Evolutionary conservation across 257 asterid genomes (phyloP).

Genomic region (Schizonepeta tenuifolia): DNA sequence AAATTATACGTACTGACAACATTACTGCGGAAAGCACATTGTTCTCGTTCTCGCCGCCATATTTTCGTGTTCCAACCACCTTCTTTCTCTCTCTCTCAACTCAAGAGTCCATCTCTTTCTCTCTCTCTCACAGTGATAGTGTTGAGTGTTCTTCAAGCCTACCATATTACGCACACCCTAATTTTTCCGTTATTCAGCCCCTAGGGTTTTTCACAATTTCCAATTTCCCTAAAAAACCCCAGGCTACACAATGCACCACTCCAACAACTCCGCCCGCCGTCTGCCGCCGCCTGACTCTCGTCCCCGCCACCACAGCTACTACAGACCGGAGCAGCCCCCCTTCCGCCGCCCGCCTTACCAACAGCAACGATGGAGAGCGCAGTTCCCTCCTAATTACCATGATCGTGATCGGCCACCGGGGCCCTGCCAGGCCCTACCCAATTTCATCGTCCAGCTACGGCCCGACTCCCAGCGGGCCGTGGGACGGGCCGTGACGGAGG

Average conservation of each 20-base stretch:
- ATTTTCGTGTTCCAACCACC: neutral
- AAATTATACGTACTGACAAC: neutral
- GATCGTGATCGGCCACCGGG: constrained; percentile 60
- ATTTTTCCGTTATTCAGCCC: neutral
- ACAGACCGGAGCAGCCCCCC: constrained; percentile 29
- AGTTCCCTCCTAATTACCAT: constrained; percentile 29
- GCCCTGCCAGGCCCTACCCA: constrained; percentile 33
- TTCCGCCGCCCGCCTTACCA: constrained; percentile 38
- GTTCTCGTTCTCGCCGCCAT: neutral
- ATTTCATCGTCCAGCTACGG: constrained; percentile 57
- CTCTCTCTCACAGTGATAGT: neutral
- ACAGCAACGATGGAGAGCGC: constrained; percentile 27
- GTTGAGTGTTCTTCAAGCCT: neutral
- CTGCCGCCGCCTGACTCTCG: constrained; percentile 26
- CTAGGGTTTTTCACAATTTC: constrained; percentile 35
- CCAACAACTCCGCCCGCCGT: constrained; percentile 27
- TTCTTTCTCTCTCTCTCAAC: neutral
- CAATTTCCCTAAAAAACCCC: constrained; percentile 1
- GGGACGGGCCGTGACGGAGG: constrained; percentile 32
- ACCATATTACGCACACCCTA: neutral
- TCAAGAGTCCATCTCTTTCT: neutral
- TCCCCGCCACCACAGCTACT: constrained; percentile 15
- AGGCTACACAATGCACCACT: constrained; percentile 25
- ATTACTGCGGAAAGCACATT: neutral
- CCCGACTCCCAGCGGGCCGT: constrained; percentile 13